Evolutionary conservation across 2,329 filamentous ascomycete species (phyloP), one percentile per base, ranked within the genome.

Genomic region (Ophioceras dolichostomum): DNA sequence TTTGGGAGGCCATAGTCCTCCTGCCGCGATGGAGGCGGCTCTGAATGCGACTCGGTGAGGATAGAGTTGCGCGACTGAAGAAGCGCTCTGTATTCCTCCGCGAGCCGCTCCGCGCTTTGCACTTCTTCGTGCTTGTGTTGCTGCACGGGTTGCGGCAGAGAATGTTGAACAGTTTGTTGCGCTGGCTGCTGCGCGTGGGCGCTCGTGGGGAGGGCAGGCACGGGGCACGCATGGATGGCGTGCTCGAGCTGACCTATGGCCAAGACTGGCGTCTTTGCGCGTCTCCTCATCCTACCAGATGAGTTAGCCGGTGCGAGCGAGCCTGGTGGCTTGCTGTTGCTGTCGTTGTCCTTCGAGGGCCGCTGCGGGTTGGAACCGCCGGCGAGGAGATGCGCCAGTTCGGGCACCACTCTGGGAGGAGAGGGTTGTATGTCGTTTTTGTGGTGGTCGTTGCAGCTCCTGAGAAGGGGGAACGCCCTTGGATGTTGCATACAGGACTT

Each of bases 261-360:
- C 30, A 59, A 59, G 17, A 71, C 64, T 0, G 68, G 68, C 2
- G 67, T 72, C 49, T 71, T 73, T 28, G 67, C 65, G 36, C 64
- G 63, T 21, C 64, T 60, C 39, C 65, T 60, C 45, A 58, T 57
- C 6, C 49, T 50, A 3, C 54, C 55, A 8, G 22, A 26, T 12
- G 22, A 26, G 22, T 26, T 33, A 7, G 24, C 17, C 5, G 40
- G 34, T 3, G 38, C 31, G 3, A 47, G 45, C 3, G 48, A 50
- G 27, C 49, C 43, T 3, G 54, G 37, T 7, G 31, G 20, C 7
- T 38, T 37, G 36, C 29, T 37, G 13, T 21, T 37, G 36, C 29
- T 37, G 13, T 21, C 34, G 37, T 40, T 45, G 35, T 45, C 47
- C 32, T 46, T 36, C 18, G 47, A 41, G 27, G 43, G 40, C 7